Evolutionary conservation across 2,329 filamentous ascomycete species (phyloP).

Genomic region (Neopestalotiopsis sp.): DNA sequence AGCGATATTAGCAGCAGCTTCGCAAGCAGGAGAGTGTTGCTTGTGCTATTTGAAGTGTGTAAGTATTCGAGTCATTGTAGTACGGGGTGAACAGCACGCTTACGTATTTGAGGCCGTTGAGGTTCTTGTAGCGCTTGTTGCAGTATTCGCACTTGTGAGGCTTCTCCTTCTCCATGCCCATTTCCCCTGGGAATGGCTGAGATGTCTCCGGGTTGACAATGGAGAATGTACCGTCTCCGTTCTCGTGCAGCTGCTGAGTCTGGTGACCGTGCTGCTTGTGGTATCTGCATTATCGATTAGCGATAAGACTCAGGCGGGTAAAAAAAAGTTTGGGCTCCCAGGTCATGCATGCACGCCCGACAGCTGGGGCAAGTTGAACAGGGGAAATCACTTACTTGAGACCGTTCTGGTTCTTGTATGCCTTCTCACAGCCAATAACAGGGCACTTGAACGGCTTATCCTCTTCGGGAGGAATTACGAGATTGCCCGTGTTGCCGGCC

Average conservation of each 20-base stretch:
- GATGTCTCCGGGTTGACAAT: constrained; percentile 97
- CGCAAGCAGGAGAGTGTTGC: constrained; percentile 86
- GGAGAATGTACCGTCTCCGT: constrained; percentile 95
- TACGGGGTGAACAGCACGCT: constrained; percentile 36
- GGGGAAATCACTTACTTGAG: constrained; percentile 74
- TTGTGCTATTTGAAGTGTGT: constrained; percentile 59
- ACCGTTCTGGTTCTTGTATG: constrained; percentile 99
- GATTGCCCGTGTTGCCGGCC: constrained; percentile 51
- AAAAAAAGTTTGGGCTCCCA: not conserved
- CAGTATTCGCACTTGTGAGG: constrained; percentile 97
- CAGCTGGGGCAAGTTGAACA: constrained; percentile 19
- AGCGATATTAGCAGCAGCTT: constrained; percentile 73
- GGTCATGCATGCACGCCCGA: not conserved
- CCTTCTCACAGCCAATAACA: constrained; percentile 98
- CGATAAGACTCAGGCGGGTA: constrained; percentile 11
- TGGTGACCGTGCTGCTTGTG: constrained; percentile 89
- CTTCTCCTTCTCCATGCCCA: constrained; percentile 99
- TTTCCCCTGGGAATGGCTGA: constrained; percentile 89
- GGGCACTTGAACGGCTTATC: constrained; percentile 98
- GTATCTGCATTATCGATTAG: constrained; percentile 54
- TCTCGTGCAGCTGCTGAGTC: constrained; percentile 95
- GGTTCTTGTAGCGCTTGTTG: constrained; percentile 98
- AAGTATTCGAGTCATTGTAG: not conserved
- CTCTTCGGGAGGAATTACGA: constrained; percentile 79
- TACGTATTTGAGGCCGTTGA: constrained; percentile 97